These are phyloP conservation scores for Musa itinerans DNA, from an alignment of 176 grass and related monocot genomes.

Conservation along the genomic window DNA sequence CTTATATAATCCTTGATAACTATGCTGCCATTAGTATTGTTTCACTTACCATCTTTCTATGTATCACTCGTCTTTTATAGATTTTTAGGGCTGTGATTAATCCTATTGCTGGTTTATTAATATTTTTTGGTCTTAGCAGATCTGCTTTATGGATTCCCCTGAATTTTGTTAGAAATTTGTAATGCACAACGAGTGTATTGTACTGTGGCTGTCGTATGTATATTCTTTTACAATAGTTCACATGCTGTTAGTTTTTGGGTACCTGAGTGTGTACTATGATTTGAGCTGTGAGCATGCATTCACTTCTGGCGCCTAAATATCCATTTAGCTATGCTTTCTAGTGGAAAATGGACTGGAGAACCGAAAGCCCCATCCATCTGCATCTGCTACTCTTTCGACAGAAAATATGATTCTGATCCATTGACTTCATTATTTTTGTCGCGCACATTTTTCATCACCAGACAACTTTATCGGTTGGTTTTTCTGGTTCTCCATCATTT, in stretches of 20 bases:
- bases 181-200: too few relatives aligned
- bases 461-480: not conserved
- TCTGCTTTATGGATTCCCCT: too few relatives aligned
- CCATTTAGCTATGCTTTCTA: not conserved
- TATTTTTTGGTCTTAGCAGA: too few relatives aligned
- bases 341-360: not conserved
- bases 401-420: not conserved
- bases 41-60: not conserved
- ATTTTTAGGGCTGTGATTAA: too few relatives aligned
- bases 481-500: not conserved
- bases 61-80: not conserved
- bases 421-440: not conserved
- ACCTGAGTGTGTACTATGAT: too few relatives aligned
- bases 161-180: too few relatives aligned
- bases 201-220: too few relatives aligned
- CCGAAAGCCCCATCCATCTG: not conserved
- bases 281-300: not conserved
- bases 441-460: not conserved
- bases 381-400: not conserved
- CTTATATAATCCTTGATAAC: too few relatives aligned
- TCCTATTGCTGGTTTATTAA: too few relatives aligned
- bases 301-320: not conserved
- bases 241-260: too few relatives aligned
- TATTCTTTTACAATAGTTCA: too few relatives aligned
- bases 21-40: too few relatives aligned